These are phyloP conservation scores for Naegleria gruberi DNA, from an alignment of 208 protist species.

Conservation along the genomic window DNA sequence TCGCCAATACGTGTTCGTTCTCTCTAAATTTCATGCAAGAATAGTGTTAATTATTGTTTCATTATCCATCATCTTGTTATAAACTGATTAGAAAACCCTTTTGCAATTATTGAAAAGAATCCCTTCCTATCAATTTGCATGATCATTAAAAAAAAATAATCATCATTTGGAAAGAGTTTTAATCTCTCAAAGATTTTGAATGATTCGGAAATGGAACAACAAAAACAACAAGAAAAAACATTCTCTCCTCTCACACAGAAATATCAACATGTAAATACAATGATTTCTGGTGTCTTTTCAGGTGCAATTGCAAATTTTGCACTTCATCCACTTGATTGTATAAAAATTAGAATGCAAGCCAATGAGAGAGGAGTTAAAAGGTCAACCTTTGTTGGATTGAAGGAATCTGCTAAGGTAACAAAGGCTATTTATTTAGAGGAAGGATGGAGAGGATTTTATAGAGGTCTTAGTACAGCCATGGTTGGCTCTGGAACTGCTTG, in stretches of 20 bases:
- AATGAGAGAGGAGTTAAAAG: background rate
- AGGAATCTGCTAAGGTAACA: background rate
- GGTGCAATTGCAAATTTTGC: background rate
- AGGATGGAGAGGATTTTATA: background rate
- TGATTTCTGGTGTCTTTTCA: background rate
- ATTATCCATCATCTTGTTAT: background rate
- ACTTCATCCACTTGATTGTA: background rate
- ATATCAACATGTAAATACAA: background rate
- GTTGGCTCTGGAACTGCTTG: background rate
- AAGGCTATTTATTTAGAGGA: background rate
- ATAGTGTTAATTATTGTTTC: too few relatives aligned
- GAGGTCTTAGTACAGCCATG: background rate
- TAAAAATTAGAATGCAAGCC: background rate
- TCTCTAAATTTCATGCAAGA: too few relatives aligned
- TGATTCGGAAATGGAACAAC: too few relatives aligned
- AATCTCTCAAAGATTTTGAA: too few relatives aligned
- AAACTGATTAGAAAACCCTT: background rate
- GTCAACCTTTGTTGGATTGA: background rate
- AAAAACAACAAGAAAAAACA: background rate
- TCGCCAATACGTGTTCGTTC: too few relatives aligned
- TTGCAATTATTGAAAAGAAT: background rate
- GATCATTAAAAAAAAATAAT: background rate
- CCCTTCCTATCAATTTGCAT: too few relatives aligned
- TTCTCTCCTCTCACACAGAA: background rate
- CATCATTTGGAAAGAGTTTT: too few relatives aligned